Percentiles rank a stretch among this genome's conserved stretches.
Evolutionary conservation across 495 filamentous ascomycete species (phyloP).

Genomic region (Hypoxylon lenormandii): DNA sequence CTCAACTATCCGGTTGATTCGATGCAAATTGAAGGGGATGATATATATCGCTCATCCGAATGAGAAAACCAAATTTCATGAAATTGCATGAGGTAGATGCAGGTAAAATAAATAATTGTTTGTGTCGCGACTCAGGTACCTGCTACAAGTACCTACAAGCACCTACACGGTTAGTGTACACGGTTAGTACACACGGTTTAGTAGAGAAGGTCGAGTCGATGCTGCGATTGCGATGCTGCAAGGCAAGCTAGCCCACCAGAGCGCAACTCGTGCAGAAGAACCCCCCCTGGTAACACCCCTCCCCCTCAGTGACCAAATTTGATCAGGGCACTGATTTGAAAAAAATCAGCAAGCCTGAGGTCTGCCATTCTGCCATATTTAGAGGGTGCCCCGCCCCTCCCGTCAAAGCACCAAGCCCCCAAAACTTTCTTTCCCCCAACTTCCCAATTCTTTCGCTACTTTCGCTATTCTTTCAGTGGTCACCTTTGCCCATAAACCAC

Average conservation of each 20-base stretch:
- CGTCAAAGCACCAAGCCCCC: conserved; percentile 44
- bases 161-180: conserved; percentile 1
- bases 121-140: conserved; percentile 19
- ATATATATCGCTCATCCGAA: conserved; percentile 1
- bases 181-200: no score
- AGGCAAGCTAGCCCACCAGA: conserved; percentile 23
- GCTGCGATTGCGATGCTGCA: conserved; percentile 9
- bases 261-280: conserved; percentile 16
- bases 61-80: background rate
- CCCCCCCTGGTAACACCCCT: conserved; percentile 35
- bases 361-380: conserved; percentile 47
- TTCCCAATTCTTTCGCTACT: conserved; percentile 22
- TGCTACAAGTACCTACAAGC: conserved; percentile 11
- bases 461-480: conserved; percentile 7
- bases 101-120: conserved; percentile 17
- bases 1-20: background rate
- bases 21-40: conserved; percentile 9
- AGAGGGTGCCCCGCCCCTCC: conserved; percentile 50
- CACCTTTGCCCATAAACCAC: background rate
- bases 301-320: conserved; percentile 41
- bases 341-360: conserved; percentile 51
- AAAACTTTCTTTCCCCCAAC: conserved; percentile 50
- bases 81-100: conserved; percentile 19
- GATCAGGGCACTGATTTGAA: conserved; percentile 33
- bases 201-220: background rate